phyloP scores from a whole-genome alignment of 148 eudicot species.

The Rhododendron ferrugineum region DNA sequence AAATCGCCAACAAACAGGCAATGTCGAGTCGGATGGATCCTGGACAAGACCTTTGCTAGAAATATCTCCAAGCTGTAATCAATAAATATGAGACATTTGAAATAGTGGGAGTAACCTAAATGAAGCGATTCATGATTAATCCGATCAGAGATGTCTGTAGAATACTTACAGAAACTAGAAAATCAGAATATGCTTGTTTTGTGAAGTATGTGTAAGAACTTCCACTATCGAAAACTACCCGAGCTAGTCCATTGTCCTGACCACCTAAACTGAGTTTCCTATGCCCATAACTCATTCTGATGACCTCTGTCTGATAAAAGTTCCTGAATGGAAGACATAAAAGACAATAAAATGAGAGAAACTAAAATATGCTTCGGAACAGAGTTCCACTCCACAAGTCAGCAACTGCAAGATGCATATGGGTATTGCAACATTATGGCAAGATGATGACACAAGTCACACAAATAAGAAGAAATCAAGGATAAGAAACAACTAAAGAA shows the following conservation, averaged over 20 bases:
- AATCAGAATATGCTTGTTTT: constrained; percentile 41
- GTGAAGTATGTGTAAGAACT: constrained; percentile 59
- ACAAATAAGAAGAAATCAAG: not conserved
- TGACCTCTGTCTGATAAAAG: constrained; percentile 35
- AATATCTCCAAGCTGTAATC: constrained; percentile 35
- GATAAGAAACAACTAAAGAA: not conserved
- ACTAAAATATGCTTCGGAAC: not conserved
- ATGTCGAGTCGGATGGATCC: constrained; percentile 42
- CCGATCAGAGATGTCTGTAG: not conserved
- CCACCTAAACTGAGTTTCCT: constrained; percentile 31
- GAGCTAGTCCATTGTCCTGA: constrained; percentile 12
- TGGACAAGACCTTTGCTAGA: constrained; percentile 29
- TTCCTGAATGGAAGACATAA: constrained; percentile 24
- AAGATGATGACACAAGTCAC: not conserved
- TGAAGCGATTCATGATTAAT: not conserved
- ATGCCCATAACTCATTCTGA: constrained; percentile 35
- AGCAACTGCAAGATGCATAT: not conserved
- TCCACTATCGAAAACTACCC: constrained; percentile 53
- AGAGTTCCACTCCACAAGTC: not conserved
- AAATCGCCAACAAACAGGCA: constrained; percentile 60
- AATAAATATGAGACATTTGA: not conserved
- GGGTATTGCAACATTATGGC: not conserved
- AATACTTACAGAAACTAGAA: constrained; percentile 36
- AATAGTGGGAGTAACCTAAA: not conserved
- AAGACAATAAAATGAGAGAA: not conserved